Conservation (phyloP, 2,329 filamentous ascomycete species). For the Bipolaris sorokiniana region DNA sequence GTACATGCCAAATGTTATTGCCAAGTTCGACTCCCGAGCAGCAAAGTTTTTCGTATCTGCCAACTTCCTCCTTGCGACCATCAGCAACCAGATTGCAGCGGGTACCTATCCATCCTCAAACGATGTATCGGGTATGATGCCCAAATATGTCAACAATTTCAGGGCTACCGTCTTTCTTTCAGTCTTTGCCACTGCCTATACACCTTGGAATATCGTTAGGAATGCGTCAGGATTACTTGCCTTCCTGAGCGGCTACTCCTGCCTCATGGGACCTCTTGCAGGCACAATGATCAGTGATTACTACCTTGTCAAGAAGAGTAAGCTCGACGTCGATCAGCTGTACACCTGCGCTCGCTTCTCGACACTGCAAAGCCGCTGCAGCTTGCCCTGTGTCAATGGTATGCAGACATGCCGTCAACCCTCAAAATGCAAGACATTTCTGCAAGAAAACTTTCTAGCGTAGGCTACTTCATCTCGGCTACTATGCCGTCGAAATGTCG, state of each 20-base stretch:
- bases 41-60: conserved; percentile 52
- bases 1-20: conserved; percentile 57
- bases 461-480: conserved; percentile 55
- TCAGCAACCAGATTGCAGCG: conserved; percentile 53
- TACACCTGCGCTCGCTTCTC: conserved; percentile 55
- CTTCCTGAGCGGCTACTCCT: conserved; percentile 47
- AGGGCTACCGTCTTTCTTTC: conserved; percentile 44
- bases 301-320: conserved; percentile 45
- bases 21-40: conserved; percentile 52
- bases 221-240: conserved; percentile 44
- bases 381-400: conserved; percentile 61
- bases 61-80: conserved; percentile 52
- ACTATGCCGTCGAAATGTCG: conserved; percentile 56
- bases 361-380: conserved; percentile 62
- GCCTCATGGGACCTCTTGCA: conserved; percentile 46
- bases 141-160: conserved; percentile 48
- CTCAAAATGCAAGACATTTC: conserved; percentile 57
- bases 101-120: conserved; percentile 49
- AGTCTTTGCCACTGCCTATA: conserved; percentile 44
- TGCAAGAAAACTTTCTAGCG: conserved; percentile 34
- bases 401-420: conserved; percentile 54
- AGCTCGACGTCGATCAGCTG: conserved; percentile 43
- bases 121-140: conserved; percentile 42
- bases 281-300: conserved; percentile 47
- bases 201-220: conserved; percentile 49